These are phyloP conservation scores for Phytopythium aichiense DNA, from an alignment of 352 stramenopile species.

Conservation along the genomic window DNA sequence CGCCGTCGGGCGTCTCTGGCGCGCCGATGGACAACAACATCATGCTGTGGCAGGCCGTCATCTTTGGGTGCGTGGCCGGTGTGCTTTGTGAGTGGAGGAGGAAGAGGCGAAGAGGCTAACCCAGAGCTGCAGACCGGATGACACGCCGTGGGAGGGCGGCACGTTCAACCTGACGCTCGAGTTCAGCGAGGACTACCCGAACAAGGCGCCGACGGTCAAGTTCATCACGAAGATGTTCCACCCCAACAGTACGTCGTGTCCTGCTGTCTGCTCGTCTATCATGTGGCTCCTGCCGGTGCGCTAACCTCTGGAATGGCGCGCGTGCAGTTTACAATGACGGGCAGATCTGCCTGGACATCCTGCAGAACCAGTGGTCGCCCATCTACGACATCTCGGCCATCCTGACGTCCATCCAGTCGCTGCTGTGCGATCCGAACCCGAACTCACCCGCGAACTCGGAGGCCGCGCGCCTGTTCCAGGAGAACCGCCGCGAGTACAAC, in stretches of 20 bases:
- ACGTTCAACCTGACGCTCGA: slow-evolving; percentile 98
- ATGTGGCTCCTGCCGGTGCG: not conserved
- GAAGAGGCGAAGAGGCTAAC: no score
- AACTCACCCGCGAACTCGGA: slow-evolving; percentile 99
- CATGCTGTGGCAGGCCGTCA: slow-evolving; percentile 94
- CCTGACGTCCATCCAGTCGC: slow-evolving; percentile 98
- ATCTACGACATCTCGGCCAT: slow-evolving; percentile 99
- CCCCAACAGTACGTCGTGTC: slow-evolving; percentile 91
- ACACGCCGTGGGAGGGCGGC: slow-evolving; percentile 98
- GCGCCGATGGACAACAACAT: slow-evolving; percentile 99
- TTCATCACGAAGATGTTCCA: slow-evolving; percentile 99
- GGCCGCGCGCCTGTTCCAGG: slow-evolving; percentile 96
- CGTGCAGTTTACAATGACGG: slow-evolving; percentile 85
- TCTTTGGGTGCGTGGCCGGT: slow-evolving; percentile 68
- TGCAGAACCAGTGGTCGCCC: slow-evolving; percentile 99
- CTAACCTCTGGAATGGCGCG: not conserved
- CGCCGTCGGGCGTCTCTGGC: slow-evolving; percentile 95
- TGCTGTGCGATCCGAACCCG: slow-evolving; percentile 99
- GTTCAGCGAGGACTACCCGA: slow-evolving; percentile 99
- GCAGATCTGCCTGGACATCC: slow-evolving; percentile 97
- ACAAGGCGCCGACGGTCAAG: slow-evolving; percentile 97
- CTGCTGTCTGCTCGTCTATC: not conserved
- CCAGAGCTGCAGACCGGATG: slow-evolving; percentile 88
- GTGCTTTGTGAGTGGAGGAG: no score
- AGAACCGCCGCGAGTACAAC: slow-evolving; percentile 99